Evolutionary conservation across 768 basidiomycete species (phyloP), one percentile per base, ranked within the genome.

Genomic region (Tylopilus sp.): DNA sequence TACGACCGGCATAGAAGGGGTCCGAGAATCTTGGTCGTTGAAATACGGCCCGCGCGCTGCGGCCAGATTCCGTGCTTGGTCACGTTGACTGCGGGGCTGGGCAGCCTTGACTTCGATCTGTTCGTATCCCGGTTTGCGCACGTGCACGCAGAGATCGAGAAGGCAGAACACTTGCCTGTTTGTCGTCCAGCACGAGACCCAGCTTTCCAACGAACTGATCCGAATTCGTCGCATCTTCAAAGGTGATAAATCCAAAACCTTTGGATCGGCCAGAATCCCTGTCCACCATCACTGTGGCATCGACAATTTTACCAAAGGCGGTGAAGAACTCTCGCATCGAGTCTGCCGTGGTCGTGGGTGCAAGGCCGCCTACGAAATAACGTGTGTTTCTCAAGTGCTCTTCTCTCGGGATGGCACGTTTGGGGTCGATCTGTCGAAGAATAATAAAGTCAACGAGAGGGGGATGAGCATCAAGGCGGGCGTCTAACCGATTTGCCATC

Each of bases 191-290:
- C 20, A 83, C 72, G 39, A 90, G 73, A 13, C 82, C 83, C n/a
- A 80, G 71, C 53, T 81, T 81, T 3, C 79, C 82, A 38, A 91
- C 79, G 10, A 86, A 79, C 53, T 81, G 79, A 22, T 87, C 85
- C 7, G 84, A 77, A 51, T 78, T 80, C 6, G 71, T 69, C 35
- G 77, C 78, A 55, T 86, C 82, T 56, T 83, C 81, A 63, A 89
- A 92, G 0, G 89, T 92, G 40, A 91, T 84, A 55, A 92, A 92
- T 1, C 88, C 90, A 57, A 92, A 92, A 1, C 90, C 90, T 67
- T 91, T 89, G 28, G 83, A 85, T 22, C 86, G 74, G 5, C 78
- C 79, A 11, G 84, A 80, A 49, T 90, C 86, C 45, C 85, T 77
- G 65, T 92, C 90, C 51, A 88, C 76, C 90, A 92, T 92, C 46